Base-by-base conservation (phyloP, 2,329 filamentous ascomycete genomes). In the Ophiostoma quercus region DNA sequence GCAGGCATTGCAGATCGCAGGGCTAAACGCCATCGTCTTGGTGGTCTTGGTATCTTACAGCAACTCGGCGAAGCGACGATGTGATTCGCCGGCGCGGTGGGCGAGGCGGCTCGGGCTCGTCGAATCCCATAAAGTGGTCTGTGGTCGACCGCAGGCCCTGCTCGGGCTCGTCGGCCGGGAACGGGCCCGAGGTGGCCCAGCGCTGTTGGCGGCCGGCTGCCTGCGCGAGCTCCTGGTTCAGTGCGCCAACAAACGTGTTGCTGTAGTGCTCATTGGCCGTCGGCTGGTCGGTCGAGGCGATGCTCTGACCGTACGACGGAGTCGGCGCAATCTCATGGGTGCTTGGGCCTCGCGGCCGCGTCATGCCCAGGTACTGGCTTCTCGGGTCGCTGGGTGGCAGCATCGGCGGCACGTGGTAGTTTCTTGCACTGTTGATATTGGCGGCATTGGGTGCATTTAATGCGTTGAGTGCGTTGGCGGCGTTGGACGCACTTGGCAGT, bases 1-100 rank as follows among this genome's bases (percentile, higher is more conserved):
- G 34, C 34, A 34, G 34, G 34, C 34, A 70, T 7, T 41, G 22
- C 12, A 39, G 5, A 34, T 6, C 9, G n/a, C 16, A n/a, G 32
- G 32, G 1, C 8, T 34, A 32, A 29, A 29, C 57, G 57, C 34
- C 34, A 39, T 62, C 57, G 25, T 63, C 54, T 51, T 39, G 16
- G 14, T 29, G 43, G 12, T 7, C 25, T 57, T 29, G 43, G 12
- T 7, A 37, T 57, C 67, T 41, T 66, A 70, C 69, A n/a, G 67
- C 66, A 22, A 67, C 70, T 41, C 70, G 70, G 29, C 70, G 70
- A 41, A 71, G 54, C 9, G 67, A 69, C n/a, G 67, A 67, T 2
- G 67, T 32, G 4, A 65, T 67, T 9, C 69, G 67, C 9, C 16
- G 9, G 29, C 51, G 16, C 37, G n/a, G 12, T 32, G 66, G 3